These are phyloP conservation scores for Fusarium poae DNA, from an alignment of 2,329 filamentous ascomycete species.

Conservation along the genomic window DNA sequence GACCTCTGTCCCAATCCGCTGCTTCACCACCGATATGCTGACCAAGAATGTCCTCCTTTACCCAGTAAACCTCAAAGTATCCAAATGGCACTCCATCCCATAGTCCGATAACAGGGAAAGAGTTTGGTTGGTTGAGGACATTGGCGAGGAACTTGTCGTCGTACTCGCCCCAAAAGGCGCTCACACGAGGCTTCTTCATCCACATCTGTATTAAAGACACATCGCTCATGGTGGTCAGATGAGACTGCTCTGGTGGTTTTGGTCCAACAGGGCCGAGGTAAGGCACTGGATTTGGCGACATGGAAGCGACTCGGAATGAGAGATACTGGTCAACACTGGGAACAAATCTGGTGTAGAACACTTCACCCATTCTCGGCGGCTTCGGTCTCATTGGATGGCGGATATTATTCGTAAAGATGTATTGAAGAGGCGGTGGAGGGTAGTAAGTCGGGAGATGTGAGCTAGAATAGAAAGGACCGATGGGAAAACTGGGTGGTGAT, in stretches of 20 bases:
- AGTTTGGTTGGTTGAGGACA: conserved; percentile 76
- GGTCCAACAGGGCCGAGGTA: conserved; percentile 71
- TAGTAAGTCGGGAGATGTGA: conserved; percentile 93
- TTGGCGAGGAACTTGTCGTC: conserved; percentile 74
- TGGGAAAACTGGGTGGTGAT: conserved; percentile 56
- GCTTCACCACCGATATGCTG: conserved; percentile 74
- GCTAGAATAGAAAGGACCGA: conserved; percentile 81
- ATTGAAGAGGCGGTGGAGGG: conserved; percentile 85
- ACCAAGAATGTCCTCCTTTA: conserved; percentile 88
- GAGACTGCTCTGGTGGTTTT: conserved; percentile 55
- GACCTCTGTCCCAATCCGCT: conserved; percentile 85
- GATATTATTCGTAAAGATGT: conserved; percentile 80
- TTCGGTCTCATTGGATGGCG: conserved; percentile 90
- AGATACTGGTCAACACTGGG: conserved; percentile 86
- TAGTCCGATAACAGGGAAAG: conserved; percentile 90
- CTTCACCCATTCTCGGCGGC: conserved; percentile 88
- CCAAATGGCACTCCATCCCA: conserved; percentile 97
- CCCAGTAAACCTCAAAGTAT: conserved; percentile 99
- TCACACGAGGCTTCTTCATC: conserved; percentile 89
- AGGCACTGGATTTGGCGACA: conserved; percentile 72
- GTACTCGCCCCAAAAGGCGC: conserved; percentile 84
- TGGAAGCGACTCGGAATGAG: conserved; percentile 86
- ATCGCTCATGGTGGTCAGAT: conserved; percentile 64
- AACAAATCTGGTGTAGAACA: conserved; percentile 90
- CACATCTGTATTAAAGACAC: conserved; percentile 79